Percentiles rank a stretch among this genome's conserved stretches.
Evolutionary conservation across 2,329 filamentous ascomycete genomes (phyloP).

Genomic region (Stemphylium beticola): DNA sequence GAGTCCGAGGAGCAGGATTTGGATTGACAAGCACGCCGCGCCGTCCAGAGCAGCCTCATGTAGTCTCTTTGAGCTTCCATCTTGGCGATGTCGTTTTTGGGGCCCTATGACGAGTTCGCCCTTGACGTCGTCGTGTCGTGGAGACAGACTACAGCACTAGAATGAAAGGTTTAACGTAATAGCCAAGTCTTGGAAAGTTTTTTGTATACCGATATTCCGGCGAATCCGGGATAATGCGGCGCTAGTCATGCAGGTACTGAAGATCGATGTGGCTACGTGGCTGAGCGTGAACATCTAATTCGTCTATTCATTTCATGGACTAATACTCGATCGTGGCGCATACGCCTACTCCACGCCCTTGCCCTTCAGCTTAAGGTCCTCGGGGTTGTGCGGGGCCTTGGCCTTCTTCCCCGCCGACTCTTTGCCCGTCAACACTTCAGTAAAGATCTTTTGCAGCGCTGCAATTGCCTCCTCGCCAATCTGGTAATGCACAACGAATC

Average conservation of each 20-base stretch:
- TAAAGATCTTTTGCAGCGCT: slow-evolving; percentile 45
- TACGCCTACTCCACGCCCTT: slow-evolving; percentile 35
- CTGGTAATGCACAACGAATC: slow-evolving; percentile 75
- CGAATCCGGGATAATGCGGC: slow-evolving; percentile 5
- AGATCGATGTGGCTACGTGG: slow-evolving; percentile 9
- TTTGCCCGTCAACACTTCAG: slow-evolving; percentile 29
- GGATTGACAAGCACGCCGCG: slow-evolving; percentile 1
- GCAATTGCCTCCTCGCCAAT: slow-evolving; percentile 69
- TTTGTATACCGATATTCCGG: slow-evolving; percentile 18
- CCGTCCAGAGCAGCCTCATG: slow-evolving; percentile 20
- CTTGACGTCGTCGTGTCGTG: slow-evolving; percentile 7
- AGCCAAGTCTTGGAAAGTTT: slow-evolving; percentile 22
- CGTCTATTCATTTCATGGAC: background rate
- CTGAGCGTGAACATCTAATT: slow-evolving; percentile 4
- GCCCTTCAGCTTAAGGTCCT: slow-evolving; percentile 39
- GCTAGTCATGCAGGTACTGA: slow-evolving; percentile 15
- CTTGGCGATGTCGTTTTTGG: slow-evolving; percentile 15
- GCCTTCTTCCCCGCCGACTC: slow-evolving; percentile 27
- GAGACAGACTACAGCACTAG: background rate
- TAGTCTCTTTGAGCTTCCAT: slow-evolving; percentile 16
- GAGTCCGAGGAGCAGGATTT: background rate
- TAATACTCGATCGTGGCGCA: background rate
- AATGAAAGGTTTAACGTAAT: slow-evolving; percentile 24
- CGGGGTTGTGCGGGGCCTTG: slow-evolving; percentile 27
- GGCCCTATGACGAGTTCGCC: slow-evolving; percentile 25